Evolutionary conservation across 2,329 filamentous ascomycete genomes (phyloP).

Genomic region (Colletotrichum acutatum): DNA sequence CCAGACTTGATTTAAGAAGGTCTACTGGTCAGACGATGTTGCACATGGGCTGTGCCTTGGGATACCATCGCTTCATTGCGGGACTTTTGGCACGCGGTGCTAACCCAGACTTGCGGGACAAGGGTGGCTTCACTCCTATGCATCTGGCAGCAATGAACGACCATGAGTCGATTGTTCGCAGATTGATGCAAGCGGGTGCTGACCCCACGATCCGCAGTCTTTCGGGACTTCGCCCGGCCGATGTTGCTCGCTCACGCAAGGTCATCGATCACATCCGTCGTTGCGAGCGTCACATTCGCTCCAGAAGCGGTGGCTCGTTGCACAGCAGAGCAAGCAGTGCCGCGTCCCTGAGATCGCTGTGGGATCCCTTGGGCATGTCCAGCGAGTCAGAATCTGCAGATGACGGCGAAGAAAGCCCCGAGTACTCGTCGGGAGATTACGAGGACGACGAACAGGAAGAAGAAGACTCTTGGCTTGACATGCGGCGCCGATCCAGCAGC

Average conservation of each 20-base stretch:
- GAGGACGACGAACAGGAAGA: slow-evolving; percentile 56
- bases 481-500: slow-evolving; percentile 46
- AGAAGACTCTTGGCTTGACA: slow-evolving; percentile 50
- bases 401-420: slow-evolving; percentile 52
- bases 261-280: slow-evolving; percentile 73
- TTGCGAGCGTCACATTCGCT: slow-evolving; percentile 71
- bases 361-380: slow-evolving; percentile 64
- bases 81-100: slow-evolving; percentile 83
- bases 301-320: slow-evolving; percentile 71
- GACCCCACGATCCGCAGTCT: slow-evolving; percentile 77
- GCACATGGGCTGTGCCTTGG: slow-evolving; percentile 80
- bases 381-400: slow-evolving; percentile 55
- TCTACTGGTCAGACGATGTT: slow-evolving; percentile 83
- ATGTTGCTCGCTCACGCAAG: slow-evolving; percentile 74
- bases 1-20: slow-evolving; percentile 73
- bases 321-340: slow-evolving; percentile 74
- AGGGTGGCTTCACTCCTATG: slow-evolving; percentile 83
- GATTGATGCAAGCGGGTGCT: slow-evolving; percentile 78
- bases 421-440: slow-evolving; percentile 58
- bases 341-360: slow-evolving; percentile 73
- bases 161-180: slow-evolving; percentile 79
- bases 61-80: slow-evolving; percentile 79
- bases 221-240: slow-evolving; percentile 76
- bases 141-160: slow-evolving; percentile 84
- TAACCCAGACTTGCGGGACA: slow-evolving; percentile 78